Conservation (phyloP, 2,329 filamentous ascomycete species). For the Pseudogymnoascus sp. region DNA sequence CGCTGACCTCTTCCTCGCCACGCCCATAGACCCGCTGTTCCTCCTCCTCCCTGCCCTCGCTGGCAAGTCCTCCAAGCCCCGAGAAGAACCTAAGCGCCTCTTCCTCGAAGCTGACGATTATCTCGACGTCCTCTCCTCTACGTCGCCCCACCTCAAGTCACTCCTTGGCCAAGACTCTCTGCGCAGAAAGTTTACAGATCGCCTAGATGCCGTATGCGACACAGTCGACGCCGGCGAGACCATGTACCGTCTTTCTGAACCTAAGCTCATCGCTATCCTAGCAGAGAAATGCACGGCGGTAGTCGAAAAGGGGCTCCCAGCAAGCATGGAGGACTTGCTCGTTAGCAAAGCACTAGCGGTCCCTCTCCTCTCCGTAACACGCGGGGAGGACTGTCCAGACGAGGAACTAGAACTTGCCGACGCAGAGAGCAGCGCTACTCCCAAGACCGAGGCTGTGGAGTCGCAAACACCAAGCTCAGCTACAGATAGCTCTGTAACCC, state of each 20-base stretch:
- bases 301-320: slow-evolving; percentile 56
- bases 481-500: slow-evolving; percentile 28
- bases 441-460: slow-evolving; percentile 27
- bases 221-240: slow-evolving; percentile 72
- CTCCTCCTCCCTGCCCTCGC: slow-evolving; percentile 66
- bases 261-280: slow-evolving; percentile 59
- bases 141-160: slow-evolving; percentile 48
- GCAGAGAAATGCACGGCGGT: slow-evolving; percentile 64
- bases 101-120: slow-evolving; percentile 66
- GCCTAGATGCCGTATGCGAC: slow-evolving; percentile 68
- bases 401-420: slow-evolving; percentile 17
- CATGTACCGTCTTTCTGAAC: slow-evolving; percentile 72
- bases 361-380: slow-evolving; percentile 61
- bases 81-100: slow-evolving; percentile 45
- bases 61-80: slow-evolving; percentile 32
- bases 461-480: slow-evolving; percentile 22
- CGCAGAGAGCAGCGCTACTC: slow-evolving; percentile 25
- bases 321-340: slow-evolving; percentile 78
- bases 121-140: slow-evolving; percentile 50
- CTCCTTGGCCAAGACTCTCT: slow-evolving; percentile 41
- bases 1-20: slow-evolving; percentile 74
- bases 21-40: slow-evolving; percentile 76
- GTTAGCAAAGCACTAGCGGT: slow-evolving; percentile 67
- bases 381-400: slow-evolving; percentile 37
- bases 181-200: slow-evolving; percentile 47